Percentiles rank a stretch among this genome's conserved stretches.
Evolutionary conservation across 2,329 filamentous ascomycete species (phyloP).

Genomic region (Pseudogymnoascus sp.): DNA sequence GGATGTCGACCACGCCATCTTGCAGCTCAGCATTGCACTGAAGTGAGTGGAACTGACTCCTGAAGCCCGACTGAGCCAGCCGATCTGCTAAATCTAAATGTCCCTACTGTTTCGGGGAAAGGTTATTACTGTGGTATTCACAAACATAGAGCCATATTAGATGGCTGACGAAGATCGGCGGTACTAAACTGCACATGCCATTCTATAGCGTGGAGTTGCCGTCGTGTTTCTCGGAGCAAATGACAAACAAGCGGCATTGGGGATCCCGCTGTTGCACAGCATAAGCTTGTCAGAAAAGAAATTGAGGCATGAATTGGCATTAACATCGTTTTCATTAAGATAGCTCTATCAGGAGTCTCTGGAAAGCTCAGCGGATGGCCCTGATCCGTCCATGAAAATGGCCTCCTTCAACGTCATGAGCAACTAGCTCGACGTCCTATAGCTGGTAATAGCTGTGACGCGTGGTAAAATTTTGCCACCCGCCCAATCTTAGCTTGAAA

Average conservation of each 20-base stretch:
- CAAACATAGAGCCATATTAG: background rate
- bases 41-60: background rate
- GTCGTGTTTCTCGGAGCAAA: background rate
- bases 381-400: background rate
- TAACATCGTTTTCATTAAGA: background rate
- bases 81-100: background rate
- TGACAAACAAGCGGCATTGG: background rate
- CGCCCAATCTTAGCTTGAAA: background rate
- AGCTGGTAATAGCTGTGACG: background rate
- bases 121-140: background rate
- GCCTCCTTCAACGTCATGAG: background rate
- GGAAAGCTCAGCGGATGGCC: background rate
- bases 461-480: background rate
- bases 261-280: background rate
- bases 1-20: background rate
- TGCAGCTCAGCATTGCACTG: background rate
- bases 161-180: background rate
- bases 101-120: background rate
- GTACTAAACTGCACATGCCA: background rate
- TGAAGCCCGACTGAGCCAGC: background rate
- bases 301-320: background rate
- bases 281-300: background rate
- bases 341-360: background rate
- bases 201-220: background rate
- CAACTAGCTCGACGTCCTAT: background rate